Evolutionary conservation across 169 alveolate genomes (phyloP).

Genomic region (Perkinsus marinus): DNA sequence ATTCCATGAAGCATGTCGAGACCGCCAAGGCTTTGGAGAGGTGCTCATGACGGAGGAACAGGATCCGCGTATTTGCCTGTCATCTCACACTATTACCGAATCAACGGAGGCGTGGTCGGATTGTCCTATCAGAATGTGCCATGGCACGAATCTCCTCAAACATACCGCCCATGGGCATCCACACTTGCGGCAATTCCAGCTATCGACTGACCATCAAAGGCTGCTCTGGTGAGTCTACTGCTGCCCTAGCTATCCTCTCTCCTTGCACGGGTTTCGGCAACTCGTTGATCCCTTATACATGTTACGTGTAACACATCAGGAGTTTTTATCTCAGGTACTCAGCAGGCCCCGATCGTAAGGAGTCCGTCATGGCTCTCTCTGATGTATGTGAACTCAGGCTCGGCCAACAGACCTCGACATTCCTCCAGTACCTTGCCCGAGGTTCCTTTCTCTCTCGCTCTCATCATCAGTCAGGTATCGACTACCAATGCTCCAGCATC

Average conservation of each 20-base stretch:
- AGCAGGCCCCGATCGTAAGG: background rate
- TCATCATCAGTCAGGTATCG: background rate
- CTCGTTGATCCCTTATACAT: too few relatives aligned
- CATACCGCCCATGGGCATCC: slow-evolving; percentile 40
- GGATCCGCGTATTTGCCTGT: too few relatives aligned
- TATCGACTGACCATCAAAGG: slow-evolving; percentile 33
- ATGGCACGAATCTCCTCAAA: slow-evolving; percentile 25
- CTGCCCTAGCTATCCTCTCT: too few relatives aligned
- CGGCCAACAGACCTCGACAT: slow-evolving; percentile 39
- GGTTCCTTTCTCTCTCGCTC: background rate
- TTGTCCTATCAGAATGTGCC: background rate
- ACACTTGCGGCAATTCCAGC: slow-evolving; percentile 47
- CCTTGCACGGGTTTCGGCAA: too few relatives aligned
- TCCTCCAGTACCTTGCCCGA: slow-evolving; percentile 4
- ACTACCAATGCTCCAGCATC: slow-evolving; percentile 35
- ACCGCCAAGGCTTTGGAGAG: slow-evolving; percentile 30
- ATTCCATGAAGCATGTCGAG: slow-evolving; percentile 40
- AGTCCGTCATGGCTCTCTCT: background rate
- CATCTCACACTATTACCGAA: too few relatives aligned
- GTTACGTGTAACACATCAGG: too few relatives aligned
- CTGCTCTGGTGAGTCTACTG: slow-evolving; percentile 25
- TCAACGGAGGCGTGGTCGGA: background rate
- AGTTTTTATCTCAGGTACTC: background rate
- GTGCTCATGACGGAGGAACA: background rate
- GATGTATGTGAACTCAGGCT: slow-evolving; percentile 28